Evolutionary conservation across 2,329 filamentous ascomycete species (phyloP), one percentile per base, ranked within the genome.

Genomic region (Penicillium fuscoglaucum): DNA sequence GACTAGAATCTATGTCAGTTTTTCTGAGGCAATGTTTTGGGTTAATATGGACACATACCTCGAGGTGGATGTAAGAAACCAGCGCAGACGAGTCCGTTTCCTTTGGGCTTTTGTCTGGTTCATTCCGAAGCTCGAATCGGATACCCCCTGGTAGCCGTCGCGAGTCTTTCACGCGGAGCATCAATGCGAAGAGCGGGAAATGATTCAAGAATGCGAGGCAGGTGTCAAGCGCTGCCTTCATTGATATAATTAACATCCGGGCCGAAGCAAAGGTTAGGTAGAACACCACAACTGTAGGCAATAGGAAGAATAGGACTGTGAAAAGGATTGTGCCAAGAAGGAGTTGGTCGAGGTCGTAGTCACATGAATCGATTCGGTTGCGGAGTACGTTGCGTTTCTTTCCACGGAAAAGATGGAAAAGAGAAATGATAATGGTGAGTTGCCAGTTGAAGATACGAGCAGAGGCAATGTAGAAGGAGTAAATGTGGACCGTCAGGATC

Each of bases 371-470:
- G 69, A 99, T 98, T 77, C 95, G 92, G 71, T 97, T 96, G 61
- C 96, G 90, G 24, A 99, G 84, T 17, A 99, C 89, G 67, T 99
- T 99, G 72, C 96, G 90, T 76, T 99, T 99, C 80, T 97, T 98
- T 58, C 95, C 96, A 33, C 93, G 90, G 73, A 99, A 99, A 10
- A 99, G 87, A 73, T 99, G 96, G 76, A 99, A 99, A n/a, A 99
- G 86, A 12, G 93, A 98, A 64, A 93, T 88, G 64, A 99, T 89
- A 62, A 99, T 98, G 4, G 90, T 96, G 61, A 99, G 87, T 76
- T 99, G 95, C 95, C 95, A 99, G 77, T 98, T 92, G 76, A 93
- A 99, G 69, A 99, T 98, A 52, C 95, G 89, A 3, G 95, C 95
- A 9, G 93, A 96, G 17, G 96, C 93, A 57, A 98, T 88, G 75